Percentiles rank a stretch among this genome's conserved stretches.
phyloP scores from a whole-genome alignment of 139 green algal species.

The Auxenochlorella pyrenoidosa region DNA sequence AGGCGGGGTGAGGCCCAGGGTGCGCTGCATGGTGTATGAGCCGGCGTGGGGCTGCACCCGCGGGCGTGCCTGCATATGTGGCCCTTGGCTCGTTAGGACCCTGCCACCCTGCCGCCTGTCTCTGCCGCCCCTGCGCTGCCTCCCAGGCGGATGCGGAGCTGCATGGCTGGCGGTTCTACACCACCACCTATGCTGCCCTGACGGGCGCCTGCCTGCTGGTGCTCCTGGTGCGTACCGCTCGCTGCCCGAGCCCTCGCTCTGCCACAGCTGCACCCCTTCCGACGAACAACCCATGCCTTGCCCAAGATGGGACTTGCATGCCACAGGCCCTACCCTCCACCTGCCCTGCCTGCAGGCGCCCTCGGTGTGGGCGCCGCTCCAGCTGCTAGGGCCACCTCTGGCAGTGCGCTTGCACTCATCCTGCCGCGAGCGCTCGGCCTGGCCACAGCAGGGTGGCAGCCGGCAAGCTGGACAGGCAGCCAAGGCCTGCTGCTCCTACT shows the following conservation, averaged over 20 bases:
- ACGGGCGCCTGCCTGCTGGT: neutral
- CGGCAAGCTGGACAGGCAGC: neutral
- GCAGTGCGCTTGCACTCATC: neutral
- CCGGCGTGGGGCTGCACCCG: too few relatives aligned
- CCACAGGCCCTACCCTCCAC: neutral
- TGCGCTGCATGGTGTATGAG: too few relatives aligned
- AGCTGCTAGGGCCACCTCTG: constrained; percentile 12
- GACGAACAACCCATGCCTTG: too few relatives aligned
- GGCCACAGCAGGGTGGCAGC: neutral
- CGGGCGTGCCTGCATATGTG: too few relatives aligned
- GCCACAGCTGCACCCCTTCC: too few relatives aligned
- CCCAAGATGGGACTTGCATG: too few relatives aligned
- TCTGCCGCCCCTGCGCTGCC: neutral
- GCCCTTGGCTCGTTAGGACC: neutral
- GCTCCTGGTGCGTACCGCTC: neutral
- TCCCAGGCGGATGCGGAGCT: neutral
- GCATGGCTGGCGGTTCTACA: constrained; percentile 3
- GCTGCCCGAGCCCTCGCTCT: too few relatives aligned
- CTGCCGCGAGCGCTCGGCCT: neutral
- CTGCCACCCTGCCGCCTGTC: neutral
- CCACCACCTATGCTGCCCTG: neutral
- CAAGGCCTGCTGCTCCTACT: neutral
- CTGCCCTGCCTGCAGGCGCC: neutral
- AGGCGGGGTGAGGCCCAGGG: too few relatives aligned
- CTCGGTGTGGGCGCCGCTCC: constrained; percentile 5